Evolutionary conservation across 768 basidiomycete genomes (phyloP).

Genomic region (Hebeloma cylindrosporum): DNA sequence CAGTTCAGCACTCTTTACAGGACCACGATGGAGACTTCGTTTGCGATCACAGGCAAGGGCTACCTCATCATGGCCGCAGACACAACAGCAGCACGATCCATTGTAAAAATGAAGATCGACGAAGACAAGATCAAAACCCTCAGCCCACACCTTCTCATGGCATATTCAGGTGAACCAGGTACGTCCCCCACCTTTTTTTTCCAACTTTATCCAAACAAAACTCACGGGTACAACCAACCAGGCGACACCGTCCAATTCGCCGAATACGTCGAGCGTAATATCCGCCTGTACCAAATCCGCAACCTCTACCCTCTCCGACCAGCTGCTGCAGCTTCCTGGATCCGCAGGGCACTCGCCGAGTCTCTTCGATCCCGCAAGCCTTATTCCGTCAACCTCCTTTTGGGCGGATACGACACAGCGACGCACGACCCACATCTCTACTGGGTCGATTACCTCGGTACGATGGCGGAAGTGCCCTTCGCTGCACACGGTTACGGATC

Average conservation of each 20-base stretch:
- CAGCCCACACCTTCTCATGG: slow-evolving; percentile 91
- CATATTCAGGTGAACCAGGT: slow-evolving; percentile 94
- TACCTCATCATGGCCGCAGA: slow-evolving; percentile 93
- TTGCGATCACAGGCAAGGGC: slow-evolving; percentile 89
- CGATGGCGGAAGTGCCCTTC: slow-evolving; percentile 84
- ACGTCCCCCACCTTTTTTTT: slow-evolving; percentile 16
- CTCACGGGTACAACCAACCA: slow-evolving; percentile 24
- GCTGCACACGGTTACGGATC: slow-evolving; percentile 94
- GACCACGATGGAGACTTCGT: slow-evolving; percentile 82
- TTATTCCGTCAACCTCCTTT: slow-evolving; percentile 88
- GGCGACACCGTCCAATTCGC: slow-evolving; percentile 97
- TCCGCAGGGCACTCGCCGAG: slow-evolving; percentile 85
- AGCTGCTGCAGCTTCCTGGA: slow-evolving; percentile 91
- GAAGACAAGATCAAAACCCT: slow-evolving; percentile 96
- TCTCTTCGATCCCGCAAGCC: slow-evolving; percentile 86
- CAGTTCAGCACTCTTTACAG: no score
- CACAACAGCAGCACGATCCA: slow-evolving; percentile 83
- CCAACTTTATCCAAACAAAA: background rate
- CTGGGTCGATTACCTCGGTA: slow-evolving; percentile 97
- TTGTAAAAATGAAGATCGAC: slow-evolving; percentile 97
- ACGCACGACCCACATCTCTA: slow-evolving; percentile 74
- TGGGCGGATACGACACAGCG: slow-evolving; percentile 90
- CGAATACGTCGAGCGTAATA: slow-evolving; percentile 94
- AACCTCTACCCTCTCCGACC: slow-evolving; percentile 89
- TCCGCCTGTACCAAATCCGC: slow-evolving; percentile 94